phyloP scores from a whole-genome alignment of 306 rosid species.

The Glycine tomentella region DNA sequence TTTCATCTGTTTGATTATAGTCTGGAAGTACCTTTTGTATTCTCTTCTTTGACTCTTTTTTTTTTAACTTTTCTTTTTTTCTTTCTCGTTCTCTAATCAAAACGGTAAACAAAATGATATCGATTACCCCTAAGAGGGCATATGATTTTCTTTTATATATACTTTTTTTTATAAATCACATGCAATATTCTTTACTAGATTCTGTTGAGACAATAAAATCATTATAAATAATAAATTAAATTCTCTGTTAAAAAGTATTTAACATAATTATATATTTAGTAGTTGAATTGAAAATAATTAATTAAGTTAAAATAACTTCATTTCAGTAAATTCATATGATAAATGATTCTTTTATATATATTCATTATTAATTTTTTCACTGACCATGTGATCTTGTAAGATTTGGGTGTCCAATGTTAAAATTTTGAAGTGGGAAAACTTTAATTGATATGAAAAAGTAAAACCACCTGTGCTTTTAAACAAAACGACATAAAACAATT shows the following conservation, averaged over 20 bases:
- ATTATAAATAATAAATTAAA: too few relatives aligned
- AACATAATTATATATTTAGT: too few relatives aligned
- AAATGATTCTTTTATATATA: too few relatives aligned
- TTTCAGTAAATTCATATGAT: too few relatives aligned
- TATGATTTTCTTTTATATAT: neutral
- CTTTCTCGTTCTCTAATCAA: neutral
- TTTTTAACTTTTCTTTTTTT: neutral
- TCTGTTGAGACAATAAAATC: too few relatives aligned
- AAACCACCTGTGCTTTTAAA: slow-evolving; percentile 36
- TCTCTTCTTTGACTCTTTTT: slow-evolving; percentile 6
- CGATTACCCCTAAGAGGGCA: neutral
- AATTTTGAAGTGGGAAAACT: slow-evolving; percentile 27
- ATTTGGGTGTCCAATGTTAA: slow-evolving; percentile 29
- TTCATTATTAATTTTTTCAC: neutral
- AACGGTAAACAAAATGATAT: neutral
- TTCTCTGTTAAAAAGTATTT: too few relatives aligned
- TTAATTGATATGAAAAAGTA: slow-evolving; percentile 2
- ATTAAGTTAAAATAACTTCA: too few relatives aligned
- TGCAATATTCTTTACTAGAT: too few relatives aligned
- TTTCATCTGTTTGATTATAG: slow-evolving; percentile 26
- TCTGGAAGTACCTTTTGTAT: slow-evolving; percentile 11
- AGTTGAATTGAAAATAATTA: too few relatives aligned
- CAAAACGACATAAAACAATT: slow-evolving; percentile 42
- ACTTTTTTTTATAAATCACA: too few relatives aligned
- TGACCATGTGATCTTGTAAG: slow-evolving; percentile 32